Conservation (phyloP, 2,329 filamentous ascomycete genomes). For the Fusarium xylarioides region DNA sequence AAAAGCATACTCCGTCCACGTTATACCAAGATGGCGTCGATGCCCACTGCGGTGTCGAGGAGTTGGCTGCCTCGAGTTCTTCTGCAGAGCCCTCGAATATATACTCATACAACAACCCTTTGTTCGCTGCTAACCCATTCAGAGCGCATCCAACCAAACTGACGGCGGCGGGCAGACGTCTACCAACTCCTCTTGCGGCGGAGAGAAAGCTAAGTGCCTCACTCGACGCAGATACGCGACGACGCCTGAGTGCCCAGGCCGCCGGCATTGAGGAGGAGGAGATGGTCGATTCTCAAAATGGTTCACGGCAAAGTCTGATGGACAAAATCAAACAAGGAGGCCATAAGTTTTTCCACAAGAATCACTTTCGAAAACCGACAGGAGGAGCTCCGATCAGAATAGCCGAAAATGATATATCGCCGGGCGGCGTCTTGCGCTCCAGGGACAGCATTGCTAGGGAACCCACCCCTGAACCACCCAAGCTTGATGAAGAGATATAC, state of each 20-base stretch:
- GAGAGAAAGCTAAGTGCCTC: conserved; percentile 37
- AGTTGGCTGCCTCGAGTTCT: conserved; percentile 1
- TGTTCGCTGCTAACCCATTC: conserved; percentile 42
- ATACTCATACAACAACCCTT: conserved; percentile 15
- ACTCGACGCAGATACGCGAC: conserved; percentile 38
- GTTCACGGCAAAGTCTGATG: conserved; percentile 40
- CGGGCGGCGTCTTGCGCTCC: conserved; percentile 5
- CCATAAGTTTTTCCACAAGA: conserved; percentile 37
- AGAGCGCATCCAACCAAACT: neutral
- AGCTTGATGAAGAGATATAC: conserved; percentile 35
- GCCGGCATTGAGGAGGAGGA: conserved; percentile 14
- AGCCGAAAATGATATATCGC: neutral
- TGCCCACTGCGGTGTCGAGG: conserved; percentile 37
- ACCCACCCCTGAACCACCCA: conserved; percentile 25
- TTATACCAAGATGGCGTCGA: conserved; percentile 46
- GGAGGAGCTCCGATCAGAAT: conserved; percentile 1
- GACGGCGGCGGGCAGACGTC: neutral
- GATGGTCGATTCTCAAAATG: conserved; percentile 7
- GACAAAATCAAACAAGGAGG: conserved; percentile 43
- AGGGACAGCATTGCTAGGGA: conserved; percentile 37
- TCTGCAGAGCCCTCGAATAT: conserved; percentile 21
- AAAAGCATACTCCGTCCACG: conserved; percentile 3
- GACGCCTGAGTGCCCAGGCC: conserved; percentile 40
- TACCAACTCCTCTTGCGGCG: neutral
- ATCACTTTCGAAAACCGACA: conserved; percentile 28